These are phyloP conservation scores for Backusella morwellensis DNA, from an alignment of 192 early-diverging fungal genomes.

Conservation along the genomic window DNA sequence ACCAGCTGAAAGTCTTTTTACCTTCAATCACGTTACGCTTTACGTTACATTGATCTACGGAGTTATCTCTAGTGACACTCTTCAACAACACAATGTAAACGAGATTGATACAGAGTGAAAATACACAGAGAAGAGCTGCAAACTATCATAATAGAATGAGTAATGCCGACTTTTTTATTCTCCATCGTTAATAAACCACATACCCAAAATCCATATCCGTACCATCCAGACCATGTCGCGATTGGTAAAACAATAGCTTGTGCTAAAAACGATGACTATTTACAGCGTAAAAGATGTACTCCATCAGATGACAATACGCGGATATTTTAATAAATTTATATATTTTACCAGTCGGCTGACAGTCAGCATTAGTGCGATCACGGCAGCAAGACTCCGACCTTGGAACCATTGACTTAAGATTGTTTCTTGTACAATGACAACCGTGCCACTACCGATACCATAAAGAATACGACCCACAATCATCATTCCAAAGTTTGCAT, in stretches of 20 bases:
- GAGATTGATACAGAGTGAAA: conserved; percentile 70
- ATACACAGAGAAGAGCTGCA: conserved; percentile 58
- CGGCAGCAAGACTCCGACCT: conserved; percentile 64
- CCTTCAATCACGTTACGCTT: conserved; percentile 32
- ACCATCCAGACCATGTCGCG: conserved; percentile 40
- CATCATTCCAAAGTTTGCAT: conserved; percentile 47
- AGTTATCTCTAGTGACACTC: conserved; percentile 8
- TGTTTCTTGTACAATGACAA: conserved; percentile 75
- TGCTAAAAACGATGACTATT: conserved; percentile 62
- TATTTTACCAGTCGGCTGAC: conserved; percentile 58
- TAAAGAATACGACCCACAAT: conserved; percentile 49
- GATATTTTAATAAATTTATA: background rate
- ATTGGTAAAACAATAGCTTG: conserved; percentile 65
- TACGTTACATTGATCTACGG: conserved; percentile 26
- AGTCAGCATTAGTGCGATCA: conserved; percentile 68
- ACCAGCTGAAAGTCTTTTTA: conserved; percentile 56
- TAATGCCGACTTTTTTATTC: background rate
- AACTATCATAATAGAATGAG: conserved; percentile 39
- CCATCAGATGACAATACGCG: background rate
- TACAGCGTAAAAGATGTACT: background rate
- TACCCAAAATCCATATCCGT: conserved; percentile 44
- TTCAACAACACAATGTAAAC: conserved; percentile 59
- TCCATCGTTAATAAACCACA: background rate
- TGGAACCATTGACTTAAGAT: conserved; percentile 75
- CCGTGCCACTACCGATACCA: conserved; percentile 70